Conservation (phyloP, 164 flowering plant genomes). For the Annona squamosa region DNA sequence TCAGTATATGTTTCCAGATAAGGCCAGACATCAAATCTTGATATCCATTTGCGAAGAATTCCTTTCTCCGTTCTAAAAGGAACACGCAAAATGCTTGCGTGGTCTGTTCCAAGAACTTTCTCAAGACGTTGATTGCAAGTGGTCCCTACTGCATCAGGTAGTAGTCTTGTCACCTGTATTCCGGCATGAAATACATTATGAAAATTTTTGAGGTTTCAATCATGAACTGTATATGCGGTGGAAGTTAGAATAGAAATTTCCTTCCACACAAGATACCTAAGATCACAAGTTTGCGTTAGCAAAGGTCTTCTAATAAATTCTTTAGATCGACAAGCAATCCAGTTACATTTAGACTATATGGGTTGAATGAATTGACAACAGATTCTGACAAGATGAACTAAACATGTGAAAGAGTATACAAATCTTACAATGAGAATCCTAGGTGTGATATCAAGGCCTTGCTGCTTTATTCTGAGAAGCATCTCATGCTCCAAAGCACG, state of each 20-base stretch:
- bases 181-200: constrained; percentile 8
- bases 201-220: not conserved
- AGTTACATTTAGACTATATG: no score
- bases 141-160: constrained; percentile 99
- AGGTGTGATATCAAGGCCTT: constrained; percentile 86
- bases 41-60: constrained; percentile 90
- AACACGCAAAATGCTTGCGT: constrained; percentile 73
- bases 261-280: not conserved
- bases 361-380: no score
- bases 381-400: no score
- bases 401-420: not conserved
- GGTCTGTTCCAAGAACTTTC: constrained; percentile 75
- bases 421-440: constrained; percentile 74
- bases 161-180: constrained; percentile 70
- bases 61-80: constrained; percentile 95
- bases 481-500: constrained; percentile 97
- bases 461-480: constrained; percentile 86
- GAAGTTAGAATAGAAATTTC: not conserved
- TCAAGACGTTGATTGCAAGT: constrained; percentile 89
- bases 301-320: no score
- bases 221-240: not conserved
- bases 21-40: constrained; percentile 99
- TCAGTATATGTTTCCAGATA: constrained; percentile 90
- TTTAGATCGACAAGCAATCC: no score
- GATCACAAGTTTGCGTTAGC: no score